Conservation (phyloP, 2,329 filamentous ascomycete genomes). For the Neoarthrinium moseri region DNA sequence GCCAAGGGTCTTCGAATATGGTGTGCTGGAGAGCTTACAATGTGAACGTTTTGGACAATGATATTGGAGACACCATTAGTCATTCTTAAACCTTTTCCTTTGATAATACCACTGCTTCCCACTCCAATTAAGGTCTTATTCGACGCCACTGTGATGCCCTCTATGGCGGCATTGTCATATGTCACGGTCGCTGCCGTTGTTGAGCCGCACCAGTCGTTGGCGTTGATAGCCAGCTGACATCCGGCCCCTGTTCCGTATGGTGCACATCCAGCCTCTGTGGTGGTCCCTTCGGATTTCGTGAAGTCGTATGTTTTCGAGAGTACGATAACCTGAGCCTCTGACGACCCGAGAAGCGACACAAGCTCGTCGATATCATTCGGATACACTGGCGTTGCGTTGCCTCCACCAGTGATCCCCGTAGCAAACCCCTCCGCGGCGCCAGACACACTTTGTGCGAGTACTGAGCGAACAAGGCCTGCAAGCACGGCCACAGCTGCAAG, state of each 20-base stretch:
- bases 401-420: no score
- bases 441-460: no score
- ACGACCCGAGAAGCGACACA: constrained; percentile 46
- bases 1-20: no score
- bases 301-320: constrained; percentile 45
- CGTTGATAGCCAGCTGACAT: constrained; percentile 10
- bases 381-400: no score
- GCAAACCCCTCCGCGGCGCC: no score
- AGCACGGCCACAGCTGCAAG: no score
- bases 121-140: constrained; percentile 58
- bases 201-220: constrained; percentile 8
- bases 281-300: constrained; percentile 42
- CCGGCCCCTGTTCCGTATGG: constrained; percentile 4
- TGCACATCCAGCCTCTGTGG: constrained; percentile 41
- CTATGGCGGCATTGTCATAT: constrained; percentile 48
- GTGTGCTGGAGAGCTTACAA: no score
- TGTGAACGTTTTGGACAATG: constrained; percentile 57
- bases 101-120: constrained; percentile 47
- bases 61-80: constrained; percentile 48
- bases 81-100: constrained; percentile 53
- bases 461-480: no score
- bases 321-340: constrained; percentile 45
- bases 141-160: constrained; percentile 49
- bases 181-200: constrained; percentile 25
- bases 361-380: constrained; percentile 45